Base-by-base conservation (phyloP, 2,329 filamentous ascomycete species). In the Bipolaris oryzae region DNA sequence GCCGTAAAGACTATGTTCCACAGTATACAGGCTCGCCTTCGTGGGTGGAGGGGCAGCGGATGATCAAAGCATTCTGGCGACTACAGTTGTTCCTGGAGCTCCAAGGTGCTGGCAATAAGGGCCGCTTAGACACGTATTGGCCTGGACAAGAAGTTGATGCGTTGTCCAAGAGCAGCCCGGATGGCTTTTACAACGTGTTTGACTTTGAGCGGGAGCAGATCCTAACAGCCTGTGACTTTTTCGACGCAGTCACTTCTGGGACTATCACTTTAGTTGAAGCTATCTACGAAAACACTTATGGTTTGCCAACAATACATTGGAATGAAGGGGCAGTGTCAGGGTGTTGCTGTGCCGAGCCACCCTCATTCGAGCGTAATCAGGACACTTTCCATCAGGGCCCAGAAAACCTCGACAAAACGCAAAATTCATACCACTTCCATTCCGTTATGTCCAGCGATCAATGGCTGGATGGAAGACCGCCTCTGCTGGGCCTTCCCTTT, bases 71-170 rank as follows among this genome's bases (percentile, higher is more conserved):
- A 37, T 59, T 59, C 35, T 59, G 45, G 57, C 44, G 13, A 42
- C 23, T 59, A 11, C 57, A 59, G 11, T 56, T 50, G 18, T 41
- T 59, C 35, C 35, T 59, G 16, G 57, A 59, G 41, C 39, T 59
- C 10, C 44, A 56, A 45, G 39, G 9, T 21, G 53, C 53, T 16
- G 53, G 44, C 47, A 6, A 25, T 3, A 50, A 56, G 41, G 45
- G 38, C 31, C 21, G 7, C 45, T 31, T 54, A 2, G 38, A 5
- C 10, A 23, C 31, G 6, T 11, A 7, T 23, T 54, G 52, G 52
- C 0, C 37, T 11, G 18, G 21, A 38, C 7, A 44, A 7, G 52
- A 54, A 23, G 9, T 54, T 31, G 38, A 54, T 1, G 7, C 15
- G 2, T 50, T 50, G 38, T 54, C 1, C 2, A 1, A 50, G 38